These are phyloP conservation scores for Penicillium sp. DNA, from an alignment of 2,329 filamentous ascomycete species.

Conservation along the genomic window DNA sequence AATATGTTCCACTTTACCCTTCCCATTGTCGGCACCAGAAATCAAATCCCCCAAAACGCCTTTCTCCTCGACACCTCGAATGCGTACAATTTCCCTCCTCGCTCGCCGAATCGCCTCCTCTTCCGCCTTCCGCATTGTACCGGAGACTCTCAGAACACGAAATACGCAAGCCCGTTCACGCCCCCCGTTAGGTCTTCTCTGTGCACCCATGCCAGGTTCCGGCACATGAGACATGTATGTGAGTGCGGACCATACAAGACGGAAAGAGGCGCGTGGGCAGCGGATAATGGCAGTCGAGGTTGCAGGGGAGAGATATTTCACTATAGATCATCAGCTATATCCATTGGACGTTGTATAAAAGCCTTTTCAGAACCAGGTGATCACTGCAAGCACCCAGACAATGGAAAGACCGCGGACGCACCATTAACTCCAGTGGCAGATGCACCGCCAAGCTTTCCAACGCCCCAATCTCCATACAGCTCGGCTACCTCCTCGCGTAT, in stretches of 20 bases:
- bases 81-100: slow-evolving; percentile 70
- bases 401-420: slow-evolving; percentile 41
- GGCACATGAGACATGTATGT: slow-evolving; percentile 77
- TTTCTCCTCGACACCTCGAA: slow-evolving; percentile 57
- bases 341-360: not conserved
- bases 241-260: slow-evolving; percentile 87
- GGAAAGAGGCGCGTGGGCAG: slow-evolving; percentile 79
- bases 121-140: slow-evolving; percentile 90
- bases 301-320: slow-evolving; percentile 91
- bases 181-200: slow-evolving; percentile 26
- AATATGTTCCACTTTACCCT: slow-evolving; percentile 15
- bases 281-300: slow-evolving; percentile 93
- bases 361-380: not conserved
- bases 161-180: slow-evolving; percentile 68
- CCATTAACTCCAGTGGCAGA: slow-evolving; percentile 71
- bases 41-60: slow-evolving; percentile 47
- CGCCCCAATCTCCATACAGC: slow-evolving; percentile 87
- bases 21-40: slow-evolving; percentile 28
- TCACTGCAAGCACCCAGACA: not conserved
- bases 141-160: slow-evolving; percentile 82
- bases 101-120: slow-evolving; percentile 84
- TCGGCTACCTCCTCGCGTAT: slow-evolving; percentile 72
- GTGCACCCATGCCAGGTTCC: slow-evolving; percentile 32
- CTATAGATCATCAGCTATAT: slow-evolving; percentile 48
- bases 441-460: slow-evolving; percentile 62